These are phyloP conservation scores for Adansonia rubrostipa DNA, from an alignment of 441 rosid genomes.

Conservation along the genomic window DNA sequence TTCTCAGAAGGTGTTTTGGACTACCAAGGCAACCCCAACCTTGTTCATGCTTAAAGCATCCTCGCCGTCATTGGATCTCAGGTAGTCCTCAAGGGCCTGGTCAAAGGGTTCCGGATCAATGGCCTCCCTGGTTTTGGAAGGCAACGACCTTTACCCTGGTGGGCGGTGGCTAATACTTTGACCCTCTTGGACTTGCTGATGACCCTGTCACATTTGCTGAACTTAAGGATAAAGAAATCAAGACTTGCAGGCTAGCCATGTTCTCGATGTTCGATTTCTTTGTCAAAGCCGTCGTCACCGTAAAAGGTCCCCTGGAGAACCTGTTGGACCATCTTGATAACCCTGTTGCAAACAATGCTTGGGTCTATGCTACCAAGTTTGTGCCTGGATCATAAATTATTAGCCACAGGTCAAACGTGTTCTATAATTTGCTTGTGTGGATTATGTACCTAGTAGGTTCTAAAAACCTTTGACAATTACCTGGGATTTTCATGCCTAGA, in stretches of 20 bases:
- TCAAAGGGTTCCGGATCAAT: slow-evolving; percentile 91
- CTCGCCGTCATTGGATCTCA: slow-evolving; percentile 87
- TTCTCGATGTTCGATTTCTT: slow-evolving; percentile 98
- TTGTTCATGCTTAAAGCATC: slow-evolving; percentile 95
- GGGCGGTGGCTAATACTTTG: slow-evolving; percentile 92
- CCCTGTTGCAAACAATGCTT: slow-evolving; percentile 95
- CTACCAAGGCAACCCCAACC: slow-evolving; percentile 95
- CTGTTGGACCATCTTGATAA: slow-evolving; percentile 86
- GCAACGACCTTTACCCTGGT: slow-evolving; percentile 89
- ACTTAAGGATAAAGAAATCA: slow-evolving; percentile 96
- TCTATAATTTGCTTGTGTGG: slow-evolving; percentile 10
- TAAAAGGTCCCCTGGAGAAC: slow-evolving; percentile 95
- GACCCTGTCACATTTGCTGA: slow-evolving; percentile 86
- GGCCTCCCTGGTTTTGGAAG: slow-evolving; percentile 92
- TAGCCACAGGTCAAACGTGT: background rate
- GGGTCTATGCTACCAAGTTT: slow-evolving; percentile 94
- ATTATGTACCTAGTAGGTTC: slow-evolving; percentile 23
- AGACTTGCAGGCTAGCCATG: slow-evolving; percentile 93
- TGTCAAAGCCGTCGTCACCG: slow-evolving; percentile 91
- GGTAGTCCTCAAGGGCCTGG: slow-evolving; percentile 84
- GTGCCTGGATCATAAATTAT: slow-evolving; percentile 68
- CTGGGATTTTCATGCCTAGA: too few species aligned
- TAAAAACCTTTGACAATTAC: too few species aligned
- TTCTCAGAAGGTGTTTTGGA: slow-evolving; percentile 96
- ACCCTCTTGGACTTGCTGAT: slow-evolving; percentile 86